Base-by-base conservation (phyloP, 2,329 filamentous ascomycete genomes). In the Ceratocystis diversiconidia region DNA sequence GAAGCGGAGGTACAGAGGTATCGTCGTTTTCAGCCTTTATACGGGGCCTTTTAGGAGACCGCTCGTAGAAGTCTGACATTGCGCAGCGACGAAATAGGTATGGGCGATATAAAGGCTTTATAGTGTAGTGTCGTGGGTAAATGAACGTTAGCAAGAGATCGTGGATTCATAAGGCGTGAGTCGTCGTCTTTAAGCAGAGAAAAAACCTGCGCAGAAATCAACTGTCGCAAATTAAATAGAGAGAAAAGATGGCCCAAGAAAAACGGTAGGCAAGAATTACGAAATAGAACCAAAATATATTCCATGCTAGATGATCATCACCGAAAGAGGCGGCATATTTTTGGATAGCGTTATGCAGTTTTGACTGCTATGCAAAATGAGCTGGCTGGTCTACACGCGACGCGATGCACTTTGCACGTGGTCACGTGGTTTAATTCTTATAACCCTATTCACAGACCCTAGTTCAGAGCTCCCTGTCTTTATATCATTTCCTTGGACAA, bases 401-500 rank as follows among this genome's bases (percentile, higher is more conserved):
- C 66, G 66, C 19, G 66, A 57, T 17, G 48, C 59, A 67, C 66
- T 67, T 63, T 65, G 59, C 66, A 52, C 66, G 66, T 6, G 12
- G 48, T 67, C 66, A 67, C 59, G 41, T 67, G 66, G 17, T n/a
- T 15, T 44, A 36, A n/a, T 25, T 32, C 0, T n/a, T 28, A 17
- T 30, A 5, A 62, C 43, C 59, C 64, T 62, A 17, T 57, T 6
- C 5, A 10, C 10, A 32, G 2, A 62, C 43, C 61, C 61, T 62
- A 62, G 17, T 0, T 2, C 2, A 7, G 1, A 5, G 19, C n/a
- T 61, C 3, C 2, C 10, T 25, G 5, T 12, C 2, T 1, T 36
- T 44, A 67, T 28, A 67, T 64, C 17, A 12, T 74, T 59, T 79
- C 73, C 30, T 76, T 79, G n/a, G 76, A 80, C 10, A 79, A 70